These are phyloP conservation scores for Chrysopogon serrulatus DNA, from an alignment of 176 grass and related monocot genomes.

Conservation along the genomic window DNA sequence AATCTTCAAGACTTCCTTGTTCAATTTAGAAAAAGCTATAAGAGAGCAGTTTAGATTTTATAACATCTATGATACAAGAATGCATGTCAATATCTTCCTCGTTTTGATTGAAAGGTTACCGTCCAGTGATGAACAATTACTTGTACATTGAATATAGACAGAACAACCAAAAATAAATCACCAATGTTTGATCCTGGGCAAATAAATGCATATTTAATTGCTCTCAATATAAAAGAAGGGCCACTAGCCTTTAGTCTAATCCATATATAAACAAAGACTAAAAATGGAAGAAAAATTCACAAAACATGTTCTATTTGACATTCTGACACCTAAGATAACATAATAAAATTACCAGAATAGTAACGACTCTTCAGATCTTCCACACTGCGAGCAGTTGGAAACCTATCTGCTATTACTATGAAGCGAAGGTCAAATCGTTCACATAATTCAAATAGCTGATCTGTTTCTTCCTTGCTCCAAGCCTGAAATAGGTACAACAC, in stretches of 20 bases:
- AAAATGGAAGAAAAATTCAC: neutral
- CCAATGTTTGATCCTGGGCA: too few relatives aligned
- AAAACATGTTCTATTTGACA: neutral
- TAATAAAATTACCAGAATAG: slow-evolving; percentile 61
- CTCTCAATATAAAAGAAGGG: neutral
- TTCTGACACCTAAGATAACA: slow-evolving; percentile 42
- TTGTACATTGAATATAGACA: too few relatives aligned
- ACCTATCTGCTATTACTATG: slow-evolving; percentile 89
- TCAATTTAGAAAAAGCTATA: neutral
- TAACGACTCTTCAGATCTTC: slow-evolving; percentile 96
- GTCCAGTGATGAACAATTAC: neutral
- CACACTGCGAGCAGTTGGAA: slow-evolving; percentile 60
- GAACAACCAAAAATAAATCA: too few relatives aligned
- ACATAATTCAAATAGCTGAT: slow-evolving; percentile 84
- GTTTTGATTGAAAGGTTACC: neutral
- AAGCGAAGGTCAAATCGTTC: slow-evolving; percentile 93
- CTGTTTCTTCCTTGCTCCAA: slow-evolving; percentile 96
- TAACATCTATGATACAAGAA: neutral
- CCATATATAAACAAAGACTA: neutral
- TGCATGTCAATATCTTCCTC: neutral
- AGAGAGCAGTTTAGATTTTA: neutral
- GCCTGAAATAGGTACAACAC: slow-evolving; percentile 46
- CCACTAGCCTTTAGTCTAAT: neutral
- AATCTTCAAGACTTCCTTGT: slow-evolving; percentile 2
- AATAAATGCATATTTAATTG: neutral